Conservation (phyloP, 2,329 filamentous ascomycete species). For the Calonectria pteridis region DNA sequence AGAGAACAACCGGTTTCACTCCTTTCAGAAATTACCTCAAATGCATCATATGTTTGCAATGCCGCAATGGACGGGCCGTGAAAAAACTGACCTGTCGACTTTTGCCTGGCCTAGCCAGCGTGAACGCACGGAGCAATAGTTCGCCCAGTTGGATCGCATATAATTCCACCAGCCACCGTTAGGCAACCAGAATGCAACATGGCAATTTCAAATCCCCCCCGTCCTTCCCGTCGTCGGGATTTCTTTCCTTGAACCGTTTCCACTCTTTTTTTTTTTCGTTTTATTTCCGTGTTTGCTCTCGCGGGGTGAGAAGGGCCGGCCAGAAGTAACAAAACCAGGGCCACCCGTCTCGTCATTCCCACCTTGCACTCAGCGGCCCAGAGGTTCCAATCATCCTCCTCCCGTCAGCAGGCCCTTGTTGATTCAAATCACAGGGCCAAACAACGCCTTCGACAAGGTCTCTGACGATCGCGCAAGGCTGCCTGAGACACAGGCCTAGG, state of each 20-base stretch:
- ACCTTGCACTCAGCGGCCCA: neutral
- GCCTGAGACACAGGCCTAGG: neutral
- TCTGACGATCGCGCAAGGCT: neutral
- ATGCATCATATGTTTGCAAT: neutral
- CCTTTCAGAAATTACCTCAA: neutral
- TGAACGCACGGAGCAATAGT: constrained; percentile 3
- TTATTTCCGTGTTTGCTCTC: neutral
- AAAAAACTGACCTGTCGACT: constrained; percentile 1
- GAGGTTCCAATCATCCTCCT: neutral
- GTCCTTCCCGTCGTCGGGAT: neutral
- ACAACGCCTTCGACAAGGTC: neutral
- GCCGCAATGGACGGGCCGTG: neutral
- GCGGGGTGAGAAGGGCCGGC: neutral
- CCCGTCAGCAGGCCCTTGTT: neutral
- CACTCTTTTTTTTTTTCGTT: neutral
- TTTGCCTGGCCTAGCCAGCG: neutral
- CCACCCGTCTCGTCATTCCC: neutral
- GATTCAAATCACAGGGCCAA: neutral
- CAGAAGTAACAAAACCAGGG: neutral
- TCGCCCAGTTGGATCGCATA: constrained; percentile 1
- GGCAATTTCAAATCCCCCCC: neutral
- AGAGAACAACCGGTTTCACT: neutral
- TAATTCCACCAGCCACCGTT: constrained; percentile 2
- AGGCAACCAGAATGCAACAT: constrained; percentile 1
- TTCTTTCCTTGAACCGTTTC: neutral